Percentiles rank a stretch among this genome's conserved stretches.
Evolutionary conservation across 352 stramenopile species (phyloP).

Genomic region (Phytopythium aichiense): DNA sequence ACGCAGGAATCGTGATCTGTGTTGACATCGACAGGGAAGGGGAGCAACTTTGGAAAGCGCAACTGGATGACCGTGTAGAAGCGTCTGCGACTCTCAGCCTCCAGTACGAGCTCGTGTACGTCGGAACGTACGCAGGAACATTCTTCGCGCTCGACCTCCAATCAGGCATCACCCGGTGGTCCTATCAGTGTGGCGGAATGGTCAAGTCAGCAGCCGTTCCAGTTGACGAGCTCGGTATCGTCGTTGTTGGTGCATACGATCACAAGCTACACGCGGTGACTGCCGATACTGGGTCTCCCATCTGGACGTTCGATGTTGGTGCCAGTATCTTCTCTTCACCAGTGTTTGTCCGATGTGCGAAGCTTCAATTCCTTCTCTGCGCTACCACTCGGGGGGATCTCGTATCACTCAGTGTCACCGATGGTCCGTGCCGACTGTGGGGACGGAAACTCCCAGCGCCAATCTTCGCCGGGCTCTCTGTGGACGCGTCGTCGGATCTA

Average conservation of each 20-base stretch:
- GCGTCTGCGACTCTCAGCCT: slow-evolving; percentile 37
- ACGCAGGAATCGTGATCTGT: slow-evolving; percentile 40
- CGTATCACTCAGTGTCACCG: slow-evolving; percentile 11
- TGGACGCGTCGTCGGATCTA: slow-evolving; percentile 9
- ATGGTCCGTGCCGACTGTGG: slow-evolving; percentile 2
- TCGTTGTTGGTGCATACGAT: slow-evolving; percentile 51
- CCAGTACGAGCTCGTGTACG: slow-evolving; percentile 24
- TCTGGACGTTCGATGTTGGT: slow-evolving; percentile 24
- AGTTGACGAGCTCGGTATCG: slow-evolving; percentile 31
- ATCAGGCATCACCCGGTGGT: slow-evolving; percentile 26
- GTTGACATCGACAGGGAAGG: slow-evolving; percentile 27
- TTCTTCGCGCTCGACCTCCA: slow-evolving; percentile 40
- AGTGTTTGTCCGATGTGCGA: slow-evolving; percentile 14
- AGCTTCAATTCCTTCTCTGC: slow-evolving; percentile 20
- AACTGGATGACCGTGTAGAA: slow-evolving; percentile 60
- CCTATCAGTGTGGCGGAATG: slow-evolving; percentile 24
- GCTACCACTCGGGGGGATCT: slow-evolving; percentile 41
- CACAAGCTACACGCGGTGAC: slow-evolving; percentile 39
- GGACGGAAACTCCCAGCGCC: slow-evolving; percentile 27
- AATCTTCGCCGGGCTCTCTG: slow-evolving; percentile 52
- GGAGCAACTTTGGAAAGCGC: slow-evolving; percentile 25
- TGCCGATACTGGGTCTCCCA: slow-evolving; percentile 9
- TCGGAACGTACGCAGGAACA: slow-evolving; percentile 49
- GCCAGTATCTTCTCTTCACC: slow-evolving; percentile 55
- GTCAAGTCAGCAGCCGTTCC: slow-evolving; percentile 55